Evolutionary conservation across 768 basidiomycete species (phyloP).

Genomic region (Xerocomellus amylosporus): DNA sequence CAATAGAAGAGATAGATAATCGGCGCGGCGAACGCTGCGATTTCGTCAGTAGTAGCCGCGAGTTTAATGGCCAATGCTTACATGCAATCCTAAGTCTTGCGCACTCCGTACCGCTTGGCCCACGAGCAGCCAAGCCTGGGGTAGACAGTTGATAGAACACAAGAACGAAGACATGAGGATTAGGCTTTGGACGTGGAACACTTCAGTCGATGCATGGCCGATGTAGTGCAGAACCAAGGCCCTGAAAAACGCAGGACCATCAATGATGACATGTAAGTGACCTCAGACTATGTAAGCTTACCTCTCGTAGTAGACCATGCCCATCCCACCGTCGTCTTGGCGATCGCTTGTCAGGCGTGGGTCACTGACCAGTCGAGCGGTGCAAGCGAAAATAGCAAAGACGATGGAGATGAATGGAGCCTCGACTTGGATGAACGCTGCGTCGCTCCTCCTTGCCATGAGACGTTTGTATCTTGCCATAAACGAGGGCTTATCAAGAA

Average conservation of each 20-base stretch:
- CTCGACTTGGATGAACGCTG: slow-evolving; percentile 51
- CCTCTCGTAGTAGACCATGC: slow-evolving; percentile 89
- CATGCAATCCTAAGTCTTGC: slow-evolving; percentile 90
- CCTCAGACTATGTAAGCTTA: slow-evolving; percentile 33
- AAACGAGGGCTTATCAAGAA: slow-evolving; percentile 85
- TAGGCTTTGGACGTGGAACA: slow-evolving; percentile 87
- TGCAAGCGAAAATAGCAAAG: slow-evolving; percentile 89
- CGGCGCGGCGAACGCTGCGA: slow-evolving; percentile 78
- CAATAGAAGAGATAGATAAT: slow-evolving; percentile 62
- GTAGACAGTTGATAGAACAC: slow-evolving; percentile 89
- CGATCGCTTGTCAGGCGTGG: slow-evolving; percentile 59
- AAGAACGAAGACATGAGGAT: slow-evolving; percentile 87
- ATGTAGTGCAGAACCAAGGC: slow-evolving; percentile 91
- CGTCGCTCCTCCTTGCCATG: slow-evolving; percentile 68
- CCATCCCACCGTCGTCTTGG: slow-evolving; percentile 78
- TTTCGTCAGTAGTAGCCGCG: slow-evolving; percentile 15
- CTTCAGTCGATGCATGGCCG: slow-evolving; percentile 80
- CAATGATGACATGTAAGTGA: not conserved
- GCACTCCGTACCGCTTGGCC: slow-evolving; percentile 88
- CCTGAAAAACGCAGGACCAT: slow-evolving; percentile 37
- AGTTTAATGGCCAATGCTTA: slow-evolving; percentile 40
- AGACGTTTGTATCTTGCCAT: slow-evolving; percentile 64
- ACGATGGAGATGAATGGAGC: slow-evolving; percentile 77
- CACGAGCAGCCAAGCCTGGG: slow-evolving; percentile 90
- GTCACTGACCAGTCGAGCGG: slow-evolving; percentile 77